phyloP scores from a whole-genome alignment of 441 rosid species.

The Erodium moschatum region DNA sequence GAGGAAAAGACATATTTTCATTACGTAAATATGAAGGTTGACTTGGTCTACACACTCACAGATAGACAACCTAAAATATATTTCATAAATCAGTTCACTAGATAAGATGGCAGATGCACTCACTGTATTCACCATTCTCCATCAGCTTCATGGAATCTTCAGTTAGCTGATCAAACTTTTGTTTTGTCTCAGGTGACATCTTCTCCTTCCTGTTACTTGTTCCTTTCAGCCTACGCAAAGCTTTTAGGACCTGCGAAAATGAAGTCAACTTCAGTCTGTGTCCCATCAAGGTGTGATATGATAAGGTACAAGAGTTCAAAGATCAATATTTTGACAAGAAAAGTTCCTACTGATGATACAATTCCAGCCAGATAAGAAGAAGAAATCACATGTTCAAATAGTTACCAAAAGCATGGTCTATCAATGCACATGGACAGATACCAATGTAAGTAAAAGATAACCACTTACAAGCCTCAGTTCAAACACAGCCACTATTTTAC shows the following conservation, averaged over 20 bases:
- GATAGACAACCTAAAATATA: background rate
- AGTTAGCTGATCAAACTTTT: conserved; percentile 81
- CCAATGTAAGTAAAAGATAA: background rate
- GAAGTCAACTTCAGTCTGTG: conserved; percentile 14
- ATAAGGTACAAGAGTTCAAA: background rate
- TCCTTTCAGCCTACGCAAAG: conserved; percentile 85
- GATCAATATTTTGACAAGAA: background rate
- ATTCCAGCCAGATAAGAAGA: background rate
- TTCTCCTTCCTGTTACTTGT: conserved; percentile 63
- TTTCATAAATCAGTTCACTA: conserved; percentile 4
- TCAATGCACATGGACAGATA: background rate
- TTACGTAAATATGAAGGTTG: background rate
- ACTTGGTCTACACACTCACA: background rate
- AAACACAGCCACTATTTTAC: too few relatives aligned
- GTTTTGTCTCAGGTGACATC: conserved; percentile 68
- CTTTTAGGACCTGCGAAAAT: conserved; percentile 60
- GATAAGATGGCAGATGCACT: conserved; percentile 23
- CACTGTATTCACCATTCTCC: conserved; percentile 79
- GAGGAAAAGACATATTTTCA: background rate
- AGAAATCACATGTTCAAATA: background rate
- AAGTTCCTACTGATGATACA: background rate
- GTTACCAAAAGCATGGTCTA: background rate
- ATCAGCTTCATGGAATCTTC: conserved; percentile 79
- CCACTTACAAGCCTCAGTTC: background rate
- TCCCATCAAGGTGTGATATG: background rate